phyloP scores from a whole-genome alignment of 164 flowering plant species.

The Berberis vulgaris region DNA sequence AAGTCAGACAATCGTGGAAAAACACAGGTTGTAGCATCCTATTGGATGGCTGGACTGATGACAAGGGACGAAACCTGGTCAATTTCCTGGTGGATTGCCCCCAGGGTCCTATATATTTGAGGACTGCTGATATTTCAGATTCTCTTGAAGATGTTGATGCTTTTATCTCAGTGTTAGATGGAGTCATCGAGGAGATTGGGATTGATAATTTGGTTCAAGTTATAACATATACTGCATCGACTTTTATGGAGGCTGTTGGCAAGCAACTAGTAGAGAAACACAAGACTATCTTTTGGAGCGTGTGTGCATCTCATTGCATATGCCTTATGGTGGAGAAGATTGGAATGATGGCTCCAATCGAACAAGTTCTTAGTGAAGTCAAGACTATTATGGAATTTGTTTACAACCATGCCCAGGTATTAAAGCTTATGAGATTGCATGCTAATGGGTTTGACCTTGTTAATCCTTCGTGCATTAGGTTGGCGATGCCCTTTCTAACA shows the following conservation, averaged over 20 bases:
- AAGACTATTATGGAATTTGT: slow-evolving; percentile 43
- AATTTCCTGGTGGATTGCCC: slow-evolving; percentile 51
- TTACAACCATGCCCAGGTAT: slow-evolving; percentile 21
- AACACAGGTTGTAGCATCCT: slow-evolving; percentile 72
- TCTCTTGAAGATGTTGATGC: slow-evolving; percentile 20
- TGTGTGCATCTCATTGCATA: slow-evolving; percentile 49
- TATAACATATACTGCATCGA: slow-evolving; percentile 27
- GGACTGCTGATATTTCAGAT: slow-evolving; percentile 39
- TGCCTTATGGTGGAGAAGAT: slow-evolving; percentile 50
- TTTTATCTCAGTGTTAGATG: slow-evolving; percentile 26
- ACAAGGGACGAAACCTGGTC: slow-evolving; percentile 32
- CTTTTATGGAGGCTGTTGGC: slow-evolving; percentile 34
- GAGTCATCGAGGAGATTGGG: slow-evolving; percentile 48
- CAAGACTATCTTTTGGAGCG: slow-evolving; percentile 41
- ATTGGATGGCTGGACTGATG: slow-evolving; percentile 54
- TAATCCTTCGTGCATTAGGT: slow-evolving; percentile 22
- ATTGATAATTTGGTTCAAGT: slow-evolving; percentile 53
- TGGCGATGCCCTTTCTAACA: slow-evolving; percentile 31
- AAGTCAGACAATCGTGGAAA: slow-evolving; percentile 47
- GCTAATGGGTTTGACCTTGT: slow-evolving; percentile 23
- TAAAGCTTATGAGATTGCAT: slow-evolving; percentile 29
- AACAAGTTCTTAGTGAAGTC: slow-evolving; percentile 25
- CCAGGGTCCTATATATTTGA: slow-evolving; percentile 42
- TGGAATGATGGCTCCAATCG: slow-evolving; percentile 14
- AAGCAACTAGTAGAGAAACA: slow-evolving; percentile 28